phyloP scores from a whole-genome alignment of 306 rosid genomes.

The Malus sieversii region DNA sequence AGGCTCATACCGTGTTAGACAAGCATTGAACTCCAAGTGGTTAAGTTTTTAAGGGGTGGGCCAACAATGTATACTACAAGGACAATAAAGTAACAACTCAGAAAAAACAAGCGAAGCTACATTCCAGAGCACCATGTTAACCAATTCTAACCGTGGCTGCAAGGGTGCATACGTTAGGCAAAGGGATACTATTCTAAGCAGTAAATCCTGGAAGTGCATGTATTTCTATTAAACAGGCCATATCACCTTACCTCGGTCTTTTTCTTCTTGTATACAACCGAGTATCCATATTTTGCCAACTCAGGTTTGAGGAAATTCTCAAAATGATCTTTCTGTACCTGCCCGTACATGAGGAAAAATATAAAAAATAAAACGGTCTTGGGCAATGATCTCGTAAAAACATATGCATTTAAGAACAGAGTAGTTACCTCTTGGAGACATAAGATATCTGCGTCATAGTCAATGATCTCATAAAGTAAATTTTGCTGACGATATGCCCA shows the following conservation, averaged over 20 bases:
- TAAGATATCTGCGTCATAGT: conserved; percentile 29
- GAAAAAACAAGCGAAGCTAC: not conserved
- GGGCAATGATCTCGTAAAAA: not conserved
- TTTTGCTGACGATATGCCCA: conserved; percentile 30
- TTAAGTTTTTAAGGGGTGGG: not conserved
- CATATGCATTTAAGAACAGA: not conserved
- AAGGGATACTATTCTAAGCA: not conserved
- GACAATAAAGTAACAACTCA: not conserved
- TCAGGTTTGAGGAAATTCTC: conserved; percentile 27
- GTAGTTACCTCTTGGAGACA: conserved; percentile 39
- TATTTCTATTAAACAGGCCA: not conserved
- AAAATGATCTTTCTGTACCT: conserved; percentile 32
- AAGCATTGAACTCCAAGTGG: not conserved
- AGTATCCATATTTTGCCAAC: conserved; percentile 26
- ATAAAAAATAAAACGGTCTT: not conserved
- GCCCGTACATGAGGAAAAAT: not conserved
- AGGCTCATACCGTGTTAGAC: not conserved
- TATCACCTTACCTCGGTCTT: conserved; percentile 1
- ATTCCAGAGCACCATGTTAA: not conserved
- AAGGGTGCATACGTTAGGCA: not conserved
- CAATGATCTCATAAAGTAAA: conserved; percentile 24
- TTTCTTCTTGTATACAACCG: conserved; percentile 21
- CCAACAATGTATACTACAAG: not conserved
- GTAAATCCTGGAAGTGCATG: not conserved
- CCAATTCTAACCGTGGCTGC: not conserved